Percentiles rank a stretch among this genome's conserved stretches.
Evolutionary conservation across 2,329 filamentous ascomycete genomes (phyloP).

Genomic region (Xenoacremonium recifei): DNA sequence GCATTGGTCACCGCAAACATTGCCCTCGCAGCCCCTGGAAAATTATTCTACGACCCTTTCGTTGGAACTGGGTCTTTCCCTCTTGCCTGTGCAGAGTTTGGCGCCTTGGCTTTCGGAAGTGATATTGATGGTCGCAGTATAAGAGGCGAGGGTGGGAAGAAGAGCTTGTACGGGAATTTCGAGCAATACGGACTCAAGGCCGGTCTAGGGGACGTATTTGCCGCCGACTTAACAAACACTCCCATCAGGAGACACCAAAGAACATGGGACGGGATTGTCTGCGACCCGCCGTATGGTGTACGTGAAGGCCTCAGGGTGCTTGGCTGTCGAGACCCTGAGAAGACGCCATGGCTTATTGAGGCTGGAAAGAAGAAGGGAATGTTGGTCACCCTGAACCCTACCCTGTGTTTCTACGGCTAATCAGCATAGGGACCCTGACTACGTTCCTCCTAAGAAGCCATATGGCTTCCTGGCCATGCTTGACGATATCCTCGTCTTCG

Average conservation of each 20-base stretch:
- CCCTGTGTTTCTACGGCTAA: slow-evolving; percentile 12
- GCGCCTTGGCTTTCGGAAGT: slow-evolving; percentile 77
- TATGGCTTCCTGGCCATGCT: slow-evolving; percentile 92
- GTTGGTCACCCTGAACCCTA: slow-evolving; percentile 40
- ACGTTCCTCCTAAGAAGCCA: slow-evolving; percentile 83
- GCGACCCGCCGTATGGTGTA: slow-evolving; percentile 94
- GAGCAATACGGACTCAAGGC: slow-evolving; percentile 72
- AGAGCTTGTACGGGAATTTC: slow-evolving; percentile 68
- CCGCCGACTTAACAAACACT: slow-evolving; percentile 84
- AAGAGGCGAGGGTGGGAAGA: slow-evolving; percentile 62
- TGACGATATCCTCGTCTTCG: slow-evolving; percentile 84
- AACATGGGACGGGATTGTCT: slow-evolving; percentile 86
- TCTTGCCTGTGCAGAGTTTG: slow-evolving; percentile 86
- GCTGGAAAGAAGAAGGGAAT: slow-evolving; percentile 69
- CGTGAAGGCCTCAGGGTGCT: slow-evolving; percentile 88
- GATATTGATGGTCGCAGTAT: slow-evolving; percentile 94
- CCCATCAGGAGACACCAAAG: slow-evolving; percentile 61
- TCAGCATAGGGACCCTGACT: slow-evolving; percentile 50
- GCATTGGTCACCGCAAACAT: slow-evolving; percentile 91
- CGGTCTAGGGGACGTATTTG: slow-evolving; percentile 73
- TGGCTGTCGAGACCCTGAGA: slow-evolving; percentile 68
- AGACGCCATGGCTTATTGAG: slow-evolving; percentile 58
- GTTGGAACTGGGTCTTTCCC: slow-evolving; percentile 94
- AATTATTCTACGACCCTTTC: slow-evolving; percentile 91
- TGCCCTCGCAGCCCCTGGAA: slow-evolving; percentile 76